Evolutionary conservation across 148 eudicot species (phyloP).

Genomic region (Chenopodium berlandieri): DNA sequence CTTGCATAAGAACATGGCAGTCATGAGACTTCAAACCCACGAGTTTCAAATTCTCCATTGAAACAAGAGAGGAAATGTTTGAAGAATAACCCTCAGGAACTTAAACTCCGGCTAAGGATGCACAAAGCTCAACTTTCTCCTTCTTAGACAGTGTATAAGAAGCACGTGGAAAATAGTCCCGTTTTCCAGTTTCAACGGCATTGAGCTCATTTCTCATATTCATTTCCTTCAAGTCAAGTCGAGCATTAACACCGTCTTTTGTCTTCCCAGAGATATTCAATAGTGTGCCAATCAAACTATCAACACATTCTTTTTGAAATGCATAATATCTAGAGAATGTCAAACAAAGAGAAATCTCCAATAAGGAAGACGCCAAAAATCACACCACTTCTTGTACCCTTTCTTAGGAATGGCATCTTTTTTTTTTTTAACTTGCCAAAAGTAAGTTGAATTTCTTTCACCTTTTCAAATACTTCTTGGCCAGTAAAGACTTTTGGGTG

Average conservation of each 20-base stretch:
- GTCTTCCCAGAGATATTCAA: conserved; percentile 10
- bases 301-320: neutral
- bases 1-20: neutral
- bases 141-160: conserved; percentile 14
- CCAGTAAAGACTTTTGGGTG: neutral
- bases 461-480: conserved; percentile 3
- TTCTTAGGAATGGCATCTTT: neutral
- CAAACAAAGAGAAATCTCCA: no score
- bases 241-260: conserved; percentile 20
- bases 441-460: neutral
- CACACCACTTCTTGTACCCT: neutral
- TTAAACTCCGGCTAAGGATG: conserved; percentile 5
- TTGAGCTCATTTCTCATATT: conserved; percentile 14
- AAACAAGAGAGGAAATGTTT: no score
- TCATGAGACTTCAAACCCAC: neutral
- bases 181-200: conserved; percentile 1
- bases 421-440: neutral
- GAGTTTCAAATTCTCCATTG: neutral
- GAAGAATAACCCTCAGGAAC: neutral
- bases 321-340: conserved; percentile 15
- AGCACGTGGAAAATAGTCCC: conserved; percentile 1
- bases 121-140: conserved; percentile 21
- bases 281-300: no score
- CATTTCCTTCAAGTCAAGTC: conserved; percentile 18
- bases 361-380: no score